Conservation (phyloP, 2,329 filamentous ascomycete genomes). For the Cladosporium sp. region DNA sequence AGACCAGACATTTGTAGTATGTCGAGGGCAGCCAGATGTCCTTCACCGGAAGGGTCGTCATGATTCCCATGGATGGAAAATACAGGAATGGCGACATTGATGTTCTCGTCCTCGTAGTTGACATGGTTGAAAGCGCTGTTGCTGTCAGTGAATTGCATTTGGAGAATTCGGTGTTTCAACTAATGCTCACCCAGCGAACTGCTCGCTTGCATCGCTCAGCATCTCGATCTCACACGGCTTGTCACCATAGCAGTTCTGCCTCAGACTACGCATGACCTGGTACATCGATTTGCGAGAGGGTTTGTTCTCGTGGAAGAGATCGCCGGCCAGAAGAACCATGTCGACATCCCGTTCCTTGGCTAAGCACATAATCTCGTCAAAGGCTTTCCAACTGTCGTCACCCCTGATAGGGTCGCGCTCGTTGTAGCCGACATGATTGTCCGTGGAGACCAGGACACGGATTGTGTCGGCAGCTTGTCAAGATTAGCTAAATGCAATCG, state of each 20-base stretch:
- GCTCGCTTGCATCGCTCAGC: slow-evolving; percentile 86
- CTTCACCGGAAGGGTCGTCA: slow-evolving; percentile 96
- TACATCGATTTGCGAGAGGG: slow-evolving; percentile 94
- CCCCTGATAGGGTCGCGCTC: slow-evolving; percentile 93
- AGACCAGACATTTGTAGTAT: slow-evolving; percentile 86
- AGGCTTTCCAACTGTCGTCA: slow-evolving; percentile 94
- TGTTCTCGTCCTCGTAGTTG: slow-evolving; percentile 96
- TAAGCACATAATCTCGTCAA: slow-evolving; percentile 91
- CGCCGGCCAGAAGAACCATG: slow-evolving; percentile 93
- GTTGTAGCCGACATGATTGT: slow-evolving; percentile 96
- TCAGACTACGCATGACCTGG: slow-evolving; percentile 91
- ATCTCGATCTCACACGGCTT: slow-evolving; percentile 95
- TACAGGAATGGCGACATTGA: slow-evolving; percentile 94
- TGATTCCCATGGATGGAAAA: slow-evolving; percentile 99
- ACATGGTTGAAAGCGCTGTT: slow-evolving; percentile 77
- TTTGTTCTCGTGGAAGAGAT: slow-evolving; percentile 98
- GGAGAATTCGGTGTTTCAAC: not conserved
- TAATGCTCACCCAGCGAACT: slow-evolving; percentile 58
- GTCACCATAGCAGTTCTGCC: slow-evolving; percentile 91
- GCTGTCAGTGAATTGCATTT: slow-evolving; percentile 20
- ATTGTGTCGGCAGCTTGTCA: slow-evolving; percentile 66
- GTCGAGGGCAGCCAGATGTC: slow-evolving; percentile 86
- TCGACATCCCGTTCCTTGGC: slow-evolving; percentile 89
- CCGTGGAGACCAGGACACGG: slow-evolving; percentile 88
- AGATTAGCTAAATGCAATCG: not conserved